These are phyloP conservation scores for Linaria vulgaris DNA, from an alignment of 257 asterid genomes.

Conservation along the genomic window DNA sequence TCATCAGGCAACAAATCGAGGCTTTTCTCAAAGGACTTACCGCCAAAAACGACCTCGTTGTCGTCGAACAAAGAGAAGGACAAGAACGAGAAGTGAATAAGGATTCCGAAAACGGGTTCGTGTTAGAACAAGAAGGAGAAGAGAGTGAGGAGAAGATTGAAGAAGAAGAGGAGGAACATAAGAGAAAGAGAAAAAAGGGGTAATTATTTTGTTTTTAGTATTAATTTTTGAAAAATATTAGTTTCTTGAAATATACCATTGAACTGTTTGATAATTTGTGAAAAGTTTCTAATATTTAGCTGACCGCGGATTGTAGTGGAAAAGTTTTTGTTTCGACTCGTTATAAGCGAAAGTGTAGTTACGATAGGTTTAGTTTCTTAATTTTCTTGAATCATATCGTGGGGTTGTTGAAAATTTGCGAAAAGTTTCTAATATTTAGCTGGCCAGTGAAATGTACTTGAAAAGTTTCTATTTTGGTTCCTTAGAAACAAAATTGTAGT, in stretches of 20 bases:
- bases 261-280: no score
- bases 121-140: not conserved
- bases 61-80: conserved; percentile 6
- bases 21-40: conserved; percentile 24
- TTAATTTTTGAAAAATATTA: not conserved
- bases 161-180: not conserved
- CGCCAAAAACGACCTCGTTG: conserved; percentile 22
- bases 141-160: no score
- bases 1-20: conserved; percentile 45
- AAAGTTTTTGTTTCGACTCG: not conserved
- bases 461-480: no score
- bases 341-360: not conserved
- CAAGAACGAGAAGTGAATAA: conserved; percentile 13
- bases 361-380: no score
- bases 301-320: no score
- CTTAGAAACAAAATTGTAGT: no score
- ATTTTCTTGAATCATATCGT: no score
- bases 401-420: no score
- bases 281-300: no score
- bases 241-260: no score
- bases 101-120: conserved; percentile 19
- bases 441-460: no score
- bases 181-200: conserved; percentile 9
- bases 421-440: no score
- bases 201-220: conserved; percentile 9